These are phyloP conservation scores for Mycena pura DNA, from an alignment of 768 basidiomycete genomes.

Conservation along the genomic window DNA sequence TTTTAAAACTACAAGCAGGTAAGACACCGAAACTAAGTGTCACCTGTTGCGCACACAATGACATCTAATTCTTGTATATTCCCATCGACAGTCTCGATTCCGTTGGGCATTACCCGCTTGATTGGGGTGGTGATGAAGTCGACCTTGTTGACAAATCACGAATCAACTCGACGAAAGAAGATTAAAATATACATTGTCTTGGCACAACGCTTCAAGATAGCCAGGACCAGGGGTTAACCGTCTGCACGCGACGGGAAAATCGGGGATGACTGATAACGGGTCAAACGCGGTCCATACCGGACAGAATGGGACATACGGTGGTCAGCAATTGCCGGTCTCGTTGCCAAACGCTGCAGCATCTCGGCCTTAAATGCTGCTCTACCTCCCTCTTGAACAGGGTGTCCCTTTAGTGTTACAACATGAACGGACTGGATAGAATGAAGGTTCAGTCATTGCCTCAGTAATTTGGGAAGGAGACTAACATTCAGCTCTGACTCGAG, in stretches of 20 bases:
- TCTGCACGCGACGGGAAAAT: constrained; percentile 64
- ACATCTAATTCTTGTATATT: constrained; percentile 60
- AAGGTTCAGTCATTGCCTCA: not conserved
- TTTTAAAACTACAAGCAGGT: not conserved
- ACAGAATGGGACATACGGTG: constrained; percentile 42
- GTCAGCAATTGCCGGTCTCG: constrained; percentile 68
- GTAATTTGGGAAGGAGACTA: constrained; percentile 17
- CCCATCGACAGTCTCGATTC: constrained; percentile 65
- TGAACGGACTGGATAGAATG: constrained; percentile 41
- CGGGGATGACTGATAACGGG: constrained; percentile 55
- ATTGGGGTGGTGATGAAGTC: constrained; percentile 61
- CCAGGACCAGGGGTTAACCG: constrained; percentile 74
- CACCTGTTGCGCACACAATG: constrained; percentile 69
- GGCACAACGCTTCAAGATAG: constrained; percentile 68
- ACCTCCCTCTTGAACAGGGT: constrained; percentile 43
- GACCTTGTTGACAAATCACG: constrained; percentile 44
- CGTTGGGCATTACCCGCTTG: constrained; percentile 55
- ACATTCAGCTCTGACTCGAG: constrained; percentile 61
- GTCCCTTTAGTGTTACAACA: constrained; percentile 49
- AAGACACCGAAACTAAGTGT: not conserved
- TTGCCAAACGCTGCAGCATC: constrained; percentile 58
- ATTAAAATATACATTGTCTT: constrained; percentile 55
- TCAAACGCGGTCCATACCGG: not conserved
- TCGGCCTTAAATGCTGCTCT: constrained; percentile 45
- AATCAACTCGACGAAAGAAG: not conserved